Conservation (phyloP, 805 yeast species). For the Nakazawaea siamensis region DNA sequence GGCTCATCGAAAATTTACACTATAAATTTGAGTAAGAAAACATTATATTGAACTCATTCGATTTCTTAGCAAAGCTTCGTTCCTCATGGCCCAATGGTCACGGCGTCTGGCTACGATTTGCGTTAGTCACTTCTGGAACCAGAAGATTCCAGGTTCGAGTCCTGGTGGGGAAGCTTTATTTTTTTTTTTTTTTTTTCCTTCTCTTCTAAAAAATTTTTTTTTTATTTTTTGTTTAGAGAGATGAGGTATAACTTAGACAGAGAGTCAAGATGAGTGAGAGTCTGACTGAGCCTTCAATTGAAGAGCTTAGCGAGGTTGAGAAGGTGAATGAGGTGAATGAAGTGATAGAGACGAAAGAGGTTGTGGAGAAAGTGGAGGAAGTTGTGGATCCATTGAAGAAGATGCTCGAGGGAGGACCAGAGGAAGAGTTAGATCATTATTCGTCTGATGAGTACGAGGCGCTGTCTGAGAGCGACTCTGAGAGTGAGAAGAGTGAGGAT, state of each 20-base stretch:
- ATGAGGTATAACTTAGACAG: constrained; percentile 2
- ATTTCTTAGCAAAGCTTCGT: too few relatives aligned
- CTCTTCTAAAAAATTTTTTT: constrained; percentile 8
- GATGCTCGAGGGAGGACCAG: too few relatives aligned
- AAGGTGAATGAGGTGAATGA: too few relatives aligned
- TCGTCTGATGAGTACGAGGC: constrained; percentile 15
- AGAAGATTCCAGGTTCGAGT: constrained; percentile 47
- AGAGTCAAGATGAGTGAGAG: background rate
- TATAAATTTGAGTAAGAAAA: too few relatives aligned
- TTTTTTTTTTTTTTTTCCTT: constrained; percentile 11
- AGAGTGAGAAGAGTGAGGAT: constrained; percentile 13
- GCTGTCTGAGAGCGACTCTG: constrained; percentile 3
- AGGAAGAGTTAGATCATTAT: constrained; percentile 9
- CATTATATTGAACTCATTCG: too few relatives aligned
- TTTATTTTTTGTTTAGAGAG: constrained; percentile 9
- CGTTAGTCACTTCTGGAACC: constrained; percentile 22
- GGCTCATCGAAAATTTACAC: too few relatives aligned
- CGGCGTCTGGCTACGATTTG: constrained; percentile 65
- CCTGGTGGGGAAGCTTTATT: constrained; percentile 39
- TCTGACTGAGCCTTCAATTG: too few relatives aligned
- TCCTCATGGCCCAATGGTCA: constrained; percentile 74
- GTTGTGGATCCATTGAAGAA: too few relatives aligned
- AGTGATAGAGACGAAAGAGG: too few relatives aligned
- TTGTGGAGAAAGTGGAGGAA: too few relatives aligned
- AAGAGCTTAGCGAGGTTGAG: too few relatives aligned